Percentiles rank a stretch among this genome's conserved stretches.
These are phyloP conservation scores for Ganoderma leucocontextum DNA, from an alignment of 1,284 basidiomycete genomes.

Conservation along the genomic window DNA sequence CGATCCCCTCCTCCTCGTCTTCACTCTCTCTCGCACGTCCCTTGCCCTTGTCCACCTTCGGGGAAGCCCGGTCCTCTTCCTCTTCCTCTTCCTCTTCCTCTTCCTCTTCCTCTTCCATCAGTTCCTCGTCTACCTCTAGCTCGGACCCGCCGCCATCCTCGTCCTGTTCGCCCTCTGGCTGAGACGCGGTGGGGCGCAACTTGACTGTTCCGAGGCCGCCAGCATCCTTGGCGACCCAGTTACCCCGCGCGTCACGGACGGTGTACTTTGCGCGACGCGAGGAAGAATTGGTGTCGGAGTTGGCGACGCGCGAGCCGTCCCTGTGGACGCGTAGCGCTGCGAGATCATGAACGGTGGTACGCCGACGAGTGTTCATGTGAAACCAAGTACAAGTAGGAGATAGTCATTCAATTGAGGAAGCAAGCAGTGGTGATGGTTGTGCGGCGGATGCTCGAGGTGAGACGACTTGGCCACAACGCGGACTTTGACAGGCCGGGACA, in stretches of 20 bases:
- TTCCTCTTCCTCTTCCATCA: slow-evolving; percentile 4
- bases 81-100: slow-evolving; percentile 5
- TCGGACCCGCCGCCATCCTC: slow-evolving; percentile 34
- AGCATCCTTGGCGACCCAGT: slow-evolving; percentile 47
- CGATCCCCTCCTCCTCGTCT: slow-evolving; percentile 22
- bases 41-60: slow-evolving; percentile 38
- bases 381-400: not conserved
- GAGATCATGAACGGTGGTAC: slow-evolving; percentile 65
- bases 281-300: slow-evolving; percentile 44
- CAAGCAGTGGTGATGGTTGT: not conserved
- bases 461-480: not conserved
- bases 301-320: slow-evolving; percentile 64
- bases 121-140: slow-evolving; percentile 31
- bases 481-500: not conserved
- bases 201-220: slow-evolving; percentile 43
- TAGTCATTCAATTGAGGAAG: not conserved
- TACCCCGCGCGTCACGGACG: slow-evolving; percentile 41
- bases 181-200: slow-evolving; percentile 28
- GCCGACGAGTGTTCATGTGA: slow-evolving; percentile 53
- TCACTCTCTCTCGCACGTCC: slow-evolving; percentile 35
- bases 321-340: slow-evolving; percentile 66
- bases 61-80: slow-evolving; percentile 4
- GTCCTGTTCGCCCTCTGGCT: slow-evolving; percentile 16
- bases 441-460: not conserved
- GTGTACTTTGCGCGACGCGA: slow-evolving; percentile 36